Conservation (phyloP, 257 asterid genomes). For the Scutellaria galericulata region DNA sequence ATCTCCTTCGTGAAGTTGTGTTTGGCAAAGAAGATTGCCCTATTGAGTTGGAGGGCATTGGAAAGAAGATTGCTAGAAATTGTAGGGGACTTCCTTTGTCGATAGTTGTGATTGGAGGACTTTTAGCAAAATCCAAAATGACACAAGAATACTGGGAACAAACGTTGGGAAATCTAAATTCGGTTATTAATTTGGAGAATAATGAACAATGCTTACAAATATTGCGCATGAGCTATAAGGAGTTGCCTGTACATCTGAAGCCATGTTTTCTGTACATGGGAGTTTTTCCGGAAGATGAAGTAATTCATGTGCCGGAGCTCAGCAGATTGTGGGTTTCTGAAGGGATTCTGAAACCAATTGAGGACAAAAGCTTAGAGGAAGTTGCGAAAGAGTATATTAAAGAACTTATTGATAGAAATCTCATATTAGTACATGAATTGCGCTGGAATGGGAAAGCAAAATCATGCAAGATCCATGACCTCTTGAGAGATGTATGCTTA, state of each 20-base stretch:
- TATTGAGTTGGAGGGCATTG: no score
- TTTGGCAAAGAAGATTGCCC: no score
- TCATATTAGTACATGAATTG: background rate
- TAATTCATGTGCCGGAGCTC: background rate
- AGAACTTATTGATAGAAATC: background rate
- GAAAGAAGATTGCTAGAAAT: background rate
- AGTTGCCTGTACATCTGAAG: background rate
- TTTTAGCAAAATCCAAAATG: background rate
- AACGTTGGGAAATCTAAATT: no score
- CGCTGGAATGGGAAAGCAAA: background rate
- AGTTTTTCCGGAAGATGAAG: background rate
- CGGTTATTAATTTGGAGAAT: no score
- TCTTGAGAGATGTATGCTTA: background rate
- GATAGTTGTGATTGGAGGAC: constrained; percentile 18
- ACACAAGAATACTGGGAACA: no score
- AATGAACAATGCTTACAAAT: background rate
- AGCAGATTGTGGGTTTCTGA: background rate
- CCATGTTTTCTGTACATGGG: background rate
- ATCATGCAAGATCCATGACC: constrained; percentile 9
- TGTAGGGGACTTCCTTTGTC: constrained; percentile 31
- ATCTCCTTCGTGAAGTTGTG: background rate
- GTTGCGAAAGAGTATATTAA: background rate
- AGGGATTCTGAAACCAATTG: background rate
- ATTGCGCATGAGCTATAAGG: background rate
- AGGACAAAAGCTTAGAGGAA: background rate